A percentile compares a stretch with the other conserved stretches of the same genome.
Conservation (phyloP, 148 eudicot genomes). For the Rhododendron simsii region DNA sequence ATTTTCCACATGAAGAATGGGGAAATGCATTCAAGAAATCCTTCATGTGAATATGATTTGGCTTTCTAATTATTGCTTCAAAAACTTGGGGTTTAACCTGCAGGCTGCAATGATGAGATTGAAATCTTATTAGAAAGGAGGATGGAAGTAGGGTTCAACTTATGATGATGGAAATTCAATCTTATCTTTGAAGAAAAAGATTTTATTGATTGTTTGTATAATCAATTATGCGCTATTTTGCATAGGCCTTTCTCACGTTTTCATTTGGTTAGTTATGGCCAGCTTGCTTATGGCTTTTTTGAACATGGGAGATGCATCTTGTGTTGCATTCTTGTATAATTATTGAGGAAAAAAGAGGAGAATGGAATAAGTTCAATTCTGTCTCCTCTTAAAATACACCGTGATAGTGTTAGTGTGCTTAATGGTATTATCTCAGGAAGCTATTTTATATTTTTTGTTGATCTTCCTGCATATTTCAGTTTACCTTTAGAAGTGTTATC, state of each 20-base stretch:
- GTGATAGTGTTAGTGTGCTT: neutral
- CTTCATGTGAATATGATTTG: neutral
- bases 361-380: neutral
- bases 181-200: neutral
- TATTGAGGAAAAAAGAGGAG: neutral
- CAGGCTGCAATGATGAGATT: neutral
- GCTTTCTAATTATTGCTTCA: neutral
- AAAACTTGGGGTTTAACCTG: neutral
- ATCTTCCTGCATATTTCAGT: neutral
- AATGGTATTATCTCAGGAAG: neutral
- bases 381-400: neutral
- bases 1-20: neutral
- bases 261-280: neutral
- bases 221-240: neutral
- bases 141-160: neutral
- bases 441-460: neutral
- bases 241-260: neutral
- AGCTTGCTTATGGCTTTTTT: neutral
- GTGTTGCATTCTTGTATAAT: neutral
- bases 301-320: neutral
- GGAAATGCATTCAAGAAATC: neutral
- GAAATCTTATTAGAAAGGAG: neutral
- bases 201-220: neutral
- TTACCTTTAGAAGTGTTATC: neutral
- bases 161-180: neutral